phyloP scores from a whole-genome alignment of 2,329 filamentous ascomycete species.

The Trichoderma afroharzianum region DNA sequence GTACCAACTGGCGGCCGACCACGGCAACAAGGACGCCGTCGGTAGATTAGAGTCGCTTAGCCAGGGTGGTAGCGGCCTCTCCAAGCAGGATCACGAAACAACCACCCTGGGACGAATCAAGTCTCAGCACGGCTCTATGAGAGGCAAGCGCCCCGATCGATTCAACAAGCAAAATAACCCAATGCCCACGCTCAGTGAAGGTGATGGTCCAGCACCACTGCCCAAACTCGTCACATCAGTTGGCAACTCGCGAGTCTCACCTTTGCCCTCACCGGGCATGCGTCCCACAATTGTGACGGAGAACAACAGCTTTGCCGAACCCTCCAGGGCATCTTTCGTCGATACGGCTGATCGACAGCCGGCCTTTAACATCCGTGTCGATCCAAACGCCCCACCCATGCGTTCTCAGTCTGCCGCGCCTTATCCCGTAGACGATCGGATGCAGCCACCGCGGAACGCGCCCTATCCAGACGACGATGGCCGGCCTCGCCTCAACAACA shows the following conservation, averaged over 20 bases:
- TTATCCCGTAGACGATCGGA: conserved; percentile 66
- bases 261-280: conserved; percentile 41
- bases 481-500: conserved; percentile 41
- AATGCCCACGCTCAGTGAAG: conserved; percentile 51
- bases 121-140: conserved; percentile 68
- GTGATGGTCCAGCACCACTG: conserved; percentile 23
- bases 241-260: conserved; percentile 36
- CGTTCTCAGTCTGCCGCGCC: conserved; percentile 59
- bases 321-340: conserved; percentile 38
- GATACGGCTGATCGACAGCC: conserved; percentile 39
- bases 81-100: conserved; percentile 88
- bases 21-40: conserved; percentile 86
- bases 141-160: conserved; percentile 57
- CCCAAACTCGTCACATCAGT: conserved; percentile 22
- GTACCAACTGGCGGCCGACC: conserved; percentile 85
- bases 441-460: conserved; percentile 47
- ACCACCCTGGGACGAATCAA: conserved; percentile 86
- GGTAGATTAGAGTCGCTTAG: conserved; percentile 79
- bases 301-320: conserved; percentile 45
- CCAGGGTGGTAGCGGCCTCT: conserved; percentile 77
- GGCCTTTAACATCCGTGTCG: conserved; percentile 51
- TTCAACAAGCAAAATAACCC: conserved; percentile 50
- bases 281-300: conserved; percentile 38
- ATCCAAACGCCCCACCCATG: conserved; percentile 29
- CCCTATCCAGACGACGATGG: conserved; percentile 55